Conservation (phyloP, 2,329 filamentous ascomycete species). For the Neofusicoccum parvum region DNA sequence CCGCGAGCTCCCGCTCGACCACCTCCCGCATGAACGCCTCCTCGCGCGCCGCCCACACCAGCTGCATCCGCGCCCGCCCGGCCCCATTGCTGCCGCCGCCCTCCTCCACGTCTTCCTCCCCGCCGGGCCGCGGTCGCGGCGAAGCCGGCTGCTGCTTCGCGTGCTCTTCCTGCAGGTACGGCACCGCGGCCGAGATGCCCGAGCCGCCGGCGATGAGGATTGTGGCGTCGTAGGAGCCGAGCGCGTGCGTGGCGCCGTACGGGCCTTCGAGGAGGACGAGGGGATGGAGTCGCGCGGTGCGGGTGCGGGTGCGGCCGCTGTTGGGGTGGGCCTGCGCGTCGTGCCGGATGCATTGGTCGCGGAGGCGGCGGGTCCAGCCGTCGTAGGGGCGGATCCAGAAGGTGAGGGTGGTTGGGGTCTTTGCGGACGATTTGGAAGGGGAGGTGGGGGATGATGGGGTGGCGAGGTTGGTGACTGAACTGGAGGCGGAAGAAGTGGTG, state of each 20-base stretch:
- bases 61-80: conserved; percentile 26
- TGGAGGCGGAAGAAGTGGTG: not conserved
- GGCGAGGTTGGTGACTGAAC: conserved; percentile 18
- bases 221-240: conserved; percentile 44
- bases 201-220: conserved; percentile 41
- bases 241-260: conserved; percentile 45
- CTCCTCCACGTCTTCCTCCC: not conserved
- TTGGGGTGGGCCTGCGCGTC: not conserved
- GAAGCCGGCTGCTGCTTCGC: not conserved
- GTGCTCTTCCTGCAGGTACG: conserved; percentile 29
- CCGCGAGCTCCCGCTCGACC: conserved; percentile 28
- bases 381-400: conserved; percentile 56
- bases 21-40: conserved; percentile 33
- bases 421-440: conserved; percentile 14
- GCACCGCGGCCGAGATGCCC: conserved; percentile 37
- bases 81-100: not conserved
- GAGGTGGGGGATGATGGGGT: conserved; percentile 28
- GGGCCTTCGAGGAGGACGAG: conserved; percentile 54
- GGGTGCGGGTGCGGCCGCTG: not conserved
- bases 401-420: conserved; percentile 33
- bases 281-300: conserved; percentile 22
- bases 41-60: conserved; percentile 40
- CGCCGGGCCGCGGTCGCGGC: not conserved
- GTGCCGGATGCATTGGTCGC: conserved; percentile 34
- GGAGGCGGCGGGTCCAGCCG: conserved; percentile 53